Evolutionary conservation across 78 protist species (phyloP), one percentile per base, ranked within the genome.

Genomic region (Blattamonas nauphoetae): DNA sequence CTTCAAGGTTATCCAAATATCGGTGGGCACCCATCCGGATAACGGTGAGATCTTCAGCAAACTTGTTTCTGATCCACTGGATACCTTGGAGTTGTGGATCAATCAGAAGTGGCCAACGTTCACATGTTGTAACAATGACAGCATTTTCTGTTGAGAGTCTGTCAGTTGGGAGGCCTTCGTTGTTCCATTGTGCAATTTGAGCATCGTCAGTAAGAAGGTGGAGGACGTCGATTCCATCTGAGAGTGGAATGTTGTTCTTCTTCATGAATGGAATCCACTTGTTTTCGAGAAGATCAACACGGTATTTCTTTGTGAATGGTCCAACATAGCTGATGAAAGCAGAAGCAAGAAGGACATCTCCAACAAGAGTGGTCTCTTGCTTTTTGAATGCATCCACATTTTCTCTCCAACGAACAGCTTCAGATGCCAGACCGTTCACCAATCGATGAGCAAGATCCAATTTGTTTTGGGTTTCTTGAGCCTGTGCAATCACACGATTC

Each of bases 61-160:
- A 78, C 35, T 44, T 83, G 41, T 83, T 63, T 41, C 34, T 42
- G 44, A 94, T 87, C 94, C 94, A 94, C 41, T 33, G 43, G 44
- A 90, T 82, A 42, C 91, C 96, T 78, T 94, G 95, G 33, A 90
- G 86, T 89, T 95, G 96, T 42, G 97, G 97, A 85, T 95, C 97
- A 64, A 95, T 92, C 41, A 94, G 80, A 41, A 95, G 90, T 4
- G 97, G 97, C 93, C 93, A 94, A 41, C 96, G 94, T 85, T 78
- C 46, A 42, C 95, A 90, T 42, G 34, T 88, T 32, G 64, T n/a
- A 35, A 91, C 4, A 85, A 94, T 93, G 42, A 91, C 86, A 33
- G 95, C 98, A 91, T 96, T 96, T 89, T 96, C 95, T 5, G 93
- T 36, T 36, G 94, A 90, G 1, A 93, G 91, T 0, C 92, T 90